Base-by-base conservation (phyloP, 163 green algal species). In the Prototheca wickerhamii region DNA sequence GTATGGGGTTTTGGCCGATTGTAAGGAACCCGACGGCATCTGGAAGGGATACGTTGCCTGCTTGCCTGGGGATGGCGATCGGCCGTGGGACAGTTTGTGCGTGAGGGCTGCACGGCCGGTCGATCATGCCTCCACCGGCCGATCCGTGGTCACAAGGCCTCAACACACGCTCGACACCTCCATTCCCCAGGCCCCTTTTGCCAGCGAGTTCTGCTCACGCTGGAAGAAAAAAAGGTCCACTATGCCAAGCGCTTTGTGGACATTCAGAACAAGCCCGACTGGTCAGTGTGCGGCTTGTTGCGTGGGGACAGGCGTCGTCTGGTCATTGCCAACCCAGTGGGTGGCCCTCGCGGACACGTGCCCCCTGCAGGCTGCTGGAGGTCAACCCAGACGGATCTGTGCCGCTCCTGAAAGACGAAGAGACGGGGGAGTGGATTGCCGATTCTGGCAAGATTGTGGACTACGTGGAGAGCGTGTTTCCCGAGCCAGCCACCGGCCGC, bases 121-220 rank as follows among this genome's bases (percentile, higher is more conserved):
- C n/a, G n/a, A n/a, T n/a, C n/a, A n/a, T n/a, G n/a, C n/a, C n/a
- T n/a, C n/a, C n/a, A n/a, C n/a, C n/a, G n/a, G n/a, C n/a, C n/a
- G n/a, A n/a, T n/a, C n/a, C n/a, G n/a, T n/a, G n/a, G n/a, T n/a
- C n/a, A n/a, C n/a, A n/a, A n/a, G n/a, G n/a, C n/a, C n/a, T n/a
- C n/a, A n/a, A n/a, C n/a, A n/a, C n/a, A n/a, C n/a, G n/a, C n/a
- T n/a, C n/a, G n/a, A n/a, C n/a, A n/a, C n/a, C n/a, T n/a, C n/a
- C n/a, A n/a, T n/a, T n/a, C n/a, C n/a, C n/a, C 82, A 89, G 82
- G 86, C 72, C 87, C 87, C 4, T 95, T 95, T 62, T 92, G 74
- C 54, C 87, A 95, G 30, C 72, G 87, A 17, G 80, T 75, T 15
- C 72, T 94, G 32, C 73, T 95, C 7, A 84, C 83, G 1, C 62